Evolutionary conservation across 2,329 filamentous ascomycete species (phyloP), one percentile per base, ranked within the genome.

Genomic region (Clathrospora elynae): DNA sequence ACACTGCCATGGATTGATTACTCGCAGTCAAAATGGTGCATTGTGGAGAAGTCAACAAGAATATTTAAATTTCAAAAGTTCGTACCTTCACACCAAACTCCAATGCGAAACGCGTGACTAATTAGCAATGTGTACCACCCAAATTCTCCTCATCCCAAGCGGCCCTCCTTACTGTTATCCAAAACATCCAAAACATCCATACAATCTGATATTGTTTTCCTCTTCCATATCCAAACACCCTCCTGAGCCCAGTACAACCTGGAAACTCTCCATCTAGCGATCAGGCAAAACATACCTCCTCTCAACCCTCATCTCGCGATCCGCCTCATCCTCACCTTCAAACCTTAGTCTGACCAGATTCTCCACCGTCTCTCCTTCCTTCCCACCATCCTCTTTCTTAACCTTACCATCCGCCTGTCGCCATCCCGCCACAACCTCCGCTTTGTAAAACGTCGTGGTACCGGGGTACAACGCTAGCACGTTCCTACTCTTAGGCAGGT

Each of bases 401-500:
- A 67, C 50, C 18, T 63, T 66, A 26, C 67, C 65, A 18, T 61
- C 48, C 13, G 43, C 50, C 6, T 61, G 62, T 17, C 56, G 64
- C 73, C 75, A 76, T 5, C 59, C 55, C 6, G 67, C 67, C 7
- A 71, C 73, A 4, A 78, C 75, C 51, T 78, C 75, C 1, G 76
- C 76, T 50, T 75, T 76, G 56, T 78, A 78, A 50, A 78, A 78
- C 2, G 76, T 78, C n/a, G 76, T 78, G 6, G 76, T 78, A 13
- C 73, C 71, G 1, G 76, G 76, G 49, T 78, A 78, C 39, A 78
- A 66, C 19, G 76, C 76, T 5, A 78, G 61, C 1, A 78, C 76
- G n/a, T 71, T 62, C 46, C 66, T 71, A 5, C 71, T 67, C 30
- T 72, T 68, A 10, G 60, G 53, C 13, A 78, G 54, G 42, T 75